Conservation (phyloP, 805 yeast species). For the Candida ovalis region DNA sequence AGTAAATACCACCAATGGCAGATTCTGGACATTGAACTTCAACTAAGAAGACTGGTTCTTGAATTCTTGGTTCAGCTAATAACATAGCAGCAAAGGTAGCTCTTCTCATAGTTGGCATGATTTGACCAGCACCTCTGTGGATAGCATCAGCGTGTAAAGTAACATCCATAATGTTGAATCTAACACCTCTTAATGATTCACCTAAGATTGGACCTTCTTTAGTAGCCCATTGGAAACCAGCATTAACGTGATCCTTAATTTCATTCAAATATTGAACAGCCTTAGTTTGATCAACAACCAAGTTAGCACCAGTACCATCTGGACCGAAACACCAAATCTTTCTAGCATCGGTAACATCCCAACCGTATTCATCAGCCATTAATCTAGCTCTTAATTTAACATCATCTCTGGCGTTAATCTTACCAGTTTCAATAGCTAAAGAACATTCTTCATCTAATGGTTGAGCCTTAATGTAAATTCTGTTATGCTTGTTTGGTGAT, state of each 20-base stretch:
- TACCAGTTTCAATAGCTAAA: constrained; percentile 89
- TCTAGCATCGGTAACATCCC: constrained; percentile 99
- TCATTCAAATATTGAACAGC: constrained; percentile 98
- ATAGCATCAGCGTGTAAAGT: constrained; percentile 99
- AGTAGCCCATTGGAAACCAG: constrained; percentile 99
- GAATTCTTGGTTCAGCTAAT: constrained; percentile 97
- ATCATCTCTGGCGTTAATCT: constrained; percentile 92
- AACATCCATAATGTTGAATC: constrained; percentile 98
- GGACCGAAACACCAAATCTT: constrained; percentile 99
- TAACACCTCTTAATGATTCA: constrained; percentile 93
- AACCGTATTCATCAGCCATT: constrained; percentile 97
- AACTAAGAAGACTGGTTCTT: constrained; percentile 98
- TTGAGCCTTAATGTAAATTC: constrained; percentile 96
- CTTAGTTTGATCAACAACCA: constrained; percentile 99
- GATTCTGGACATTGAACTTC: constrained; percentile 99
- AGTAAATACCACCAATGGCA: constrained; percentile 99
- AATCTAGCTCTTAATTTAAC: constrained; percentile 98
- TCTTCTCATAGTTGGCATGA: constrained; percentile 99
- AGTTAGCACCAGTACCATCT: constrained; percentile 98
- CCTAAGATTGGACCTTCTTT: constrained; percentile 99
- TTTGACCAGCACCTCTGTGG: constrained; percentile 99
- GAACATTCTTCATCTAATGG: constrained; percentile 94
- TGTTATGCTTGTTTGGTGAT: constrained; percentile 99
- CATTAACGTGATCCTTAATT: constrained; percentile 99
- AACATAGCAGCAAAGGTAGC: constrained; percentile 97